These are phyloP conservation scores for Byssoonygena ceratinophila DNA, from an alignment of 2,329 filamentous ascomycete genomes.

Conservation along the genomic window DNA sequence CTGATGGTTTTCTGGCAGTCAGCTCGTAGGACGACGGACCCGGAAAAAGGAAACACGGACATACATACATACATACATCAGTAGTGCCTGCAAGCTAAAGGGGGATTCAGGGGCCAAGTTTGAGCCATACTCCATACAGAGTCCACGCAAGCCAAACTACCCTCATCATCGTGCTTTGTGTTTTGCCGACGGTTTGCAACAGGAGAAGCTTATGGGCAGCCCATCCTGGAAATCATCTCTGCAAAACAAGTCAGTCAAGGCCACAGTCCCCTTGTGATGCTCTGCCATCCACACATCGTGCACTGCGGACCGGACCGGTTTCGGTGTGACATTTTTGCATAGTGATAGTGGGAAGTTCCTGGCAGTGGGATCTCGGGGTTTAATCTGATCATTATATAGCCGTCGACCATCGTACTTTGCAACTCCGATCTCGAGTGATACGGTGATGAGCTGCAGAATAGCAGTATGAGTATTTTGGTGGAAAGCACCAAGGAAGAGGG, in stretches of 20 bases:
- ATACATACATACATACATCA: neutral
- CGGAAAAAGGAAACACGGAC: neutral
- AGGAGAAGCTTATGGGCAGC: neutral
- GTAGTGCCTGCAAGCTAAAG: neutral
- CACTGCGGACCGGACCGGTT: neutral
- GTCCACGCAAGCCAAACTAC: neutral
- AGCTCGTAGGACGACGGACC: neutral
- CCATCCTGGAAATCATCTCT: neutral
- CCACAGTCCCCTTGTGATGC: neutral
- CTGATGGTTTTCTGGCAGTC: neutral
- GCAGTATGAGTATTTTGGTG: neutral
- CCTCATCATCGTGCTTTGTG: neutral
- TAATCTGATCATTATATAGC: neutral
- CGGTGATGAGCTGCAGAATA: neutral
- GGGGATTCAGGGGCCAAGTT: slow-evolving; percentile 1
- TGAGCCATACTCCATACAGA: slow-evolving; percentile 6
- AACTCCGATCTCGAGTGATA: neutral
- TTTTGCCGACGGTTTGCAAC: neutral
- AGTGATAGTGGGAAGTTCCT: neutral
- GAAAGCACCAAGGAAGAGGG: neutral
- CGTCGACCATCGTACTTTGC: neutral
- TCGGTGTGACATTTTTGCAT: neutral
- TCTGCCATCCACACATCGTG: neutral
- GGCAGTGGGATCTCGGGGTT: neutral
- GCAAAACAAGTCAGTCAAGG: neutral